phyloP scores from a whole-genome alignment of 495 filamentous ascomycete species.

The Cercophora samala region DNA sequence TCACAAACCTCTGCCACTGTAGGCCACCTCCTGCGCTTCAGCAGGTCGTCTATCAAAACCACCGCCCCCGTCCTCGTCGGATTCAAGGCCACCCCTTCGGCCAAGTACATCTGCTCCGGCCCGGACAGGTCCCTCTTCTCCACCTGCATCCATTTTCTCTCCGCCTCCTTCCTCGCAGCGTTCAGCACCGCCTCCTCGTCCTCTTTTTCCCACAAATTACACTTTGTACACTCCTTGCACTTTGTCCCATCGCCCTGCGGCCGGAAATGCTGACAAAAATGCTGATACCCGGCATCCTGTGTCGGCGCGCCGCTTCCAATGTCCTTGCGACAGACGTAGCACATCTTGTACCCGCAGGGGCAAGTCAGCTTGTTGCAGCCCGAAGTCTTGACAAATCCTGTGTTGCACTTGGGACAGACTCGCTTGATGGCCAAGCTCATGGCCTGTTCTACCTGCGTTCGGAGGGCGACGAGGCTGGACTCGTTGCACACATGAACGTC shows the following conservation, averaged over 20 bases:
- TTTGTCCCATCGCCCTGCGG: conserved; percentile 59
- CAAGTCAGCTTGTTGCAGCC: conserved; percentile 98
- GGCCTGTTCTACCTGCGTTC: conserved; percentile 83
- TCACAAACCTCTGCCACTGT: conserved; percentile 46
- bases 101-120: conserved; percentile 47
- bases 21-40: conserved; percentile 36
- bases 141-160: conserved; percentile 72
- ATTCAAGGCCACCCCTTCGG: conserved; percentile 38
- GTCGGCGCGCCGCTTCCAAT: conserved; percentile 44
- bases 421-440: conserved; percentile 93
- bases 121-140: conserved; percentile 54
- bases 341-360: conserved; percentile 97
- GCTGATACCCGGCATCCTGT: conserved; percentile 62
- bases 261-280: conserved; percentile 97
- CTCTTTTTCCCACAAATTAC: conserved; percentile 85
- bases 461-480: conserved; percentile 74
- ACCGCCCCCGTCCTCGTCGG: conserved; percentile 16
- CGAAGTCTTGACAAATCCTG: conserved; percentile 84
- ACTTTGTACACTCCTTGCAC: conserved; percentile 60
- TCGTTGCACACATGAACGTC: conserved; percentile 80
- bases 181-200: conserved; percentile 75
- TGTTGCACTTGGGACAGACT: conserved; percentile 84
- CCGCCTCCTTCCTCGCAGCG: conserved; percentile 73
- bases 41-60: conserved; percentile 27
- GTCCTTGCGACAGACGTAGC: conserved; percentile 77